Conservation (phyloP, 495 filamentous ascomycete genomes). For the Glonium stellatum region DNA sequence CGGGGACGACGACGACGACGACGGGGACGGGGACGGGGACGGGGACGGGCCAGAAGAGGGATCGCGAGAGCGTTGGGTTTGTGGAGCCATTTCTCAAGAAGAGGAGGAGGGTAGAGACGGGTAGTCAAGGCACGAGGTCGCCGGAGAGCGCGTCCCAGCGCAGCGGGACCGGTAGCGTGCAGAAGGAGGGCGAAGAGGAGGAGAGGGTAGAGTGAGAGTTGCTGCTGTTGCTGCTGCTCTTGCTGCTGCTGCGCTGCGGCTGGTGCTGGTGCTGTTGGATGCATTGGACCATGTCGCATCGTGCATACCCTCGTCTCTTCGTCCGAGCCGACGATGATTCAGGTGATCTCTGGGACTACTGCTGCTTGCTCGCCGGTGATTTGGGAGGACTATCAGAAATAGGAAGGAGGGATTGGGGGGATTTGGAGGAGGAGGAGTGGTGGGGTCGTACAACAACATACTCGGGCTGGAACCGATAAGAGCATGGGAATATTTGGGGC, state of each 20-base stretch:
- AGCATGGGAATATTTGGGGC: conserved; percentile 17
- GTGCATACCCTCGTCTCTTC: not conserved
- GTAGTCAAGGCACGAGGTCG: conserved; percentile 16
- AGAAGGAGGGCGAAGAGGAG: conserved; percentile 14
- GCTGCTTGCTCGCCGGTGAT: conserved; percentile 2
- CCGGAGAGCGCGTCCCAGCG: conserved; percentile 22
- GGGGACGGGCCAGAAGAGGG: conserved; percentile 18
- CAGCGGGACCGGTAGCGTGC: conserved; percentile 17
- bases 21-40: not conserved
- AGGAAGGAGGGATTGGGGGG: not conserved
- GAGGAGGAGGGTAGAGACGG: conserved; percentile 12
- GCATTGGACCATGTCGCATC: not conserved
- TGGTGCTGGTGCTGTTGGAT: not conserved
- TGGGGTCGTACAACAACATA: conserved; percentile 5
- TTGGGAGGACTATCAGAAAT: not conserved
- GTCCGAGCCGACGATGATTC: not conserved
- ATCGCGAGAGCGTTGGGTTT: conserved; percentile 16
- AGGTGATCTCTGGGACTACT: conserved; percentile 6
- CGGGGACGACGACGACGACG: conserved; percentile 8
- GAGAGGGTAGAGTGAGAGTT: conserved; percentile 5
- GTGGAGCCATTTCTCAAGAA: conserved; percentile 20
- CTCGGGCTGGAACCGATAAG: conserved; percentile 25
- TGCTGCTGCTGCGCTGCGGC: too few relatives aligned
- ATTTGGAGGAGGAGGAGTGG: not conserved
- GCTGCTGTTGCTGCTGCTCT: not conserved